Conservation (phyloP, 352 stramenopile genomes). For the Phytopythium chamaehyphon region DNA sequence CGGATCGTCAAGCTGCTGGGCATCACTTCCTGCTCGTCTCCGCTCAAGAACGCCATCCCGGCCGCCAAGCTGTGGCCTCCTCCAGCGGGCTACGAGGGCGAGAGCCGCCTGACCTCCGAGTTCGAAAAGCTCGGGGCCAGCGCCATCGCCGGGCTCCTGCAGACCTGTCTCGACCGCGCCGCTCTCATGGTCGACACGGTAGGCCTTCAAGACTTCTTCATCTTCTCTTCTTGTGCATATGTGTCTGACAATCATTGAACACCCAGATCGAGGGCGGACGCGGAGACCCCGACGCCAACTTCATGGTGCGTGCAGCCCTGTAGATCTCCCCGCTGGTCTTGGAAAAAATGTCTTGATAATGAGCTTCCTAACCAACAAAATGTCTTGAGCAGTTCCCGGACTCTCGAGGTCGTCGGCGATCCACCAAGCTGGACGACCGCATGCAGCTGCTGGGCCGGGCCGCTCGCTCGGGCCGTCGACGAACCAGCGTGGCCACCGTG, state of each 20-base stretch:
- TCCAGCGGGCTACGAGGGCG: conserved; percentile 38
- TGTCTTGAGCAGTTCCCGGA: conserved; percentile 22
- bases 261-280: conserved; percentile 65
- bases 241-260: no score
- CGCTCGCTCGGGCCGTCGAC: conserved; percentile 4
- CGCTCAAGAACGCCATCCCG: conserved; percentile 57
- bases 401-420: conserved; percentile 16
- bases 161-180: conserved; percentile 72
- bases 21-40: conserved; percentile 58
- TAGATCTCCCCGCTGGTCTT: no score
- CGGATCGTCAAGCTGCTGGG: conserved; percentile 73
- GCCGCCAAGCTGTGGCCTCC: conserved; percentile 59
- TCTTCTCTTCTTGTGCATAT: conserved; percentile 4
- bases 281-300: conserved; percentile 63
- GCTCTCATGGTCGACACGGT: conserved; percentile 71
- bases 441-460: background rate
- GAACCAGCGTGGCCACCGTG: conserved; percentile 14
- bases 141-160: conserved; percentile 56
- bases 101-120: conserved; percentile 48
- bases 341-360: no score
- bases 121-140: conserved; percentile 66
- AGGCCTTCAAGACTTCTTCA: conserved; percentile 6
- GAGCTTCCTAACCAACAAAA: no score
- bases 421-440: conserved; percentile 11
- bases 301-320: conserved; percentile 34